These are phyloP conservation scores for Nigrospora sphaerica DNA, from an alignment of 2,329 filamentous ascomycete genomes.

Conservation along the genomic window DNA sequence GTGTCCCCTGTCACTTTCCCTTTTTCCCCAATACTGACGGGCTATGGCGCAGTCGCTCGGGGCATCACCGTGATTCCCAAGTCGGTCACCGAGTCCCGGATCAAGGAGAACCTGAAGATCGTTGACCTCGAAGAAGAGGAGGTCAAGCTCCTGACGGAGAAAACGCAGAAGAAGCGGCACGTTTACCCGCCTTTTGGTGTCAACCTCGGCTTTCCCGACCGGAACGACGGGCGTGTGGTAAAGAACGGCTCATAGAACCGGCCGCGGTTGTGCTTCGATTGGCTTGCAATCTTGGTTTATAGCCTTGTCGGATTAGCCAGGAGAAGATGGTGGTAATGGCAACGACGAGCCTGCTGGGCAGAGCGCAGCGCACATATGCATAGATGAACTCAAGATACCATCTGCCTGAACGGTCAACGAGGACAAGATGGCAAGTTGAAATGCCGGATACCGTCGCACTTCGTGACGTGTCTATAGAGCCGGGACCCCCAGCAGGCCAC, in stretches of 20 bases:
- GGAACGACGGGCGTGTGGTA: constrained; percentile 28
- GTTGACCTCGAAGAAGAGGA: constrained; percentile 60
- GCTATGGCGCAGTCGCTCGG: constrained; percentile 46
- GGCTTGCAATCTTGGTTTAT: background rate
- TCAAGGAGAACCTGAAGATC: constrained; percentile 63
- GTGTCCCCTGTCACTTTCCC: background rate
- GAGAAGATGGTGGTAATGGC: too few relatives aligned
- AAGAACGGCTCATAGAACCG: too few relatives aligned
- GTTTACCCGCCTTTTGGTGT: constrained; percentile 64
- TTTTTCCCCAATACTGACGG: background rate
- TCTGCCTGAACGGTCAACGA: too few relatives aligned
- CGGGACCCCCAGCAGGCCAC: too few relatives aligned
- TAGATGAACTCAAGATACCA: too few relatives aligned
- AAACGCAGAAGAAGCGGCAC: constrained; percentile 48
- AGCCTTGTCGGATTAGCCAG: too few relatives aligned
- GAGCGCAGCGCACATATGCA: too few relatives aligned
- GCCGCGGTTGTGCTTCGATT: too few relatives aligned
- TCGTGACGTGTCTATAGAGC: too few relatives aligned
- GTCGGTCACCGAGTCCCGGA: constrained; percentile 60
- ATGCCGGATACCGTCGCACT: too few relatives aligned
- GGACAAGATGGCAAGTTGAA: too few relatives aligned
- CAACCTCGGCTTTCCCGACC: constrained; percentile 68
- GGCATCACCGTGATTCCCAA: constrained; percentile 68
- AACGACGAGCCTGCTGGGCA: too few relatives aligned
- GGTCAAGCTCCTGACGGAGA: constrained; percentile 46